Evolutionary conservation across 2,329 filamentous ascomycete species (phyloP), one percentile per base, ranked within the genome.

Genomic region (Fonsecaea multimorphosa): DNA sequence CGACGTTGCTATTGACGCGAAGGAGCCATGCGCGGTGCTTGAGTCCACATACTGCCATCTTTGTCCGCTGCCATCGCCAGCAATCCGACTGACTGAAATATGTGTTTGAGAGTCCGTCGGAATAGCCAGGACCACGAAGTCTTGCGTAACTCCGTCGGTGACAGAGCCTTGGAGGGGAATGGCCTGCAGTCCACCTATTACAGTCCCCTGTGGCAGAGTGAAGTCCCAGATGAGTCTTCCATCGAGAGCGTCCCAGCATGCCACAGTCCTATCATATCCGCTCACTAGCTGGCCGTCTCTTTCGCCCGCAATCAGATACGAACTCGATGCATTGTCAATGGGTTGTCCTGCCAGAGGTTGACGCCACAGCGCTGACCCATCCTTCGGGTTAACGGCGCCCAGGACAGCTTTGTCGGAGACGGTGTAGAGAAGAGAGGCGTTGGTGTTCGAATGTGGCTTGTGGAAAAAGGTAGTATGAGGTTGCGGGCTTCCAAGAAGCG

Each of bases 391-490:
- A 54, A 98, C 85, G 1, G 94, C 94, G 56, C 92, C 95, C 19
- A 99, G 79, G 1, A 97, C 86, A 40, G 89, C 87, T 56, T 93
- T 85, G 64, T 97, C 91, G 70, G 92, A 96, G 52, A 98, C 82
- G 0, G 95, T 96, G 78, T 97, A 99, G 59, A 99, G 85, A 40
- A 99, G 84, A 61, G 91, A 94, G 38, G 93, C 93, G 78, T 91
- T 92, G 68, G 94, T 93, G 72, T 89, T 87, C 68, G 87, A 85
- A 74, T 90, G 86, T 44, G 95, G 94, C 72, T 89, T 90, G 80
- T 97, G 92, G 86, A 98, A 98, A 85, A 98, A 96, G 72, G 94
- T 97, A 67, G 92, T 91, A 69, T 91, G 87, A 76, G 87, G 83
- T 76, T 90, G 90, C 61, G 95, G 93, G 40, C 91, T 81, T 74